Conservation (phyloP, 441 rosid species). For the Syzygium malaccense region DNA sequence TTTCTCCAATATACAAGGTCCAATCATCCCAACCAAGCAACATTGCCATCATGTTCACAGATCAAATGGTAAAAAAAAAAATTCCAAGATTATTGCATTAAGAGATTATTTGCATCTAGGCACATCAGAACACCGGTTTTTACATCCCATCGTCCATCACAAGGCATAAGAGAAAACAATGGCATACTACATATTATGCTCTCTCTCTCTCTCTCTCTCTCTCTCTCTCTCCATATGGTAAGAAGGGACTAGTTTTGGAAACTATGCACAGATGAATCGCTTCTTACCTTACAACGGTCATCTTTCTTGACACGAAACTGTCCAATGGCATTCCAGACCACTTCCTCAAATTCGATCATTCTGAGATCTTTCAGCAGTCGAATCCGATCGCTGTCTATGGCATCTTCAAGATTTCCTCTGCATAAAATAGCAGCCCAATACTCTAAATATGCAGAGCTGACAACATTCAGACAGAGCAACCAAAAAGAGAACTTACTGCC, state of each 20-base stretch:
- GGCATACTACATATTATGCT: background rate
- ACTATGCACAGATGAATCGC: background rate
- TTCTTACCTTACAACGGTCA: conserved; percentile 38
- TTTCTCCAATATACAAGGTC: background rate
- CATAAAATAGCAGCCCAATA: background rate
- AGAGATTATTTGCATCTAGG: background rate
- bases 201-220: too few relatives aligned
- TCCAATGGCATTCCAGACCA: conserved; percentile 39
- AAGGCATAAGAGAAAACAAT: background rate
- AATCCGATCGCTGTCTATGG: conserved; percentile 31
- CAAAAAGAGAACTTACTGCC: conserved; percentile 30
- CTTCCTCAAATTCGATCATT: conserved; percentile 45
- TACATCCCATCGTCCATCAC: background rate
- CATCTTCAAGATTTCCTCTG: conserved; percentile 32
- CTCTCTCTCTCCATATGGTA: too few relatives aligned
- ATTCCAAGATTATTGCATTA: background rate
- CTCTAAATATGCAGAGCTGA: background rate
- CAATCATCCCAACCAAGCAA: background rate
- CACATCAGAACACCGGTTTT: background rate
- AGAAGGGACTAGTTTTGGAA: too few relatives aligned
- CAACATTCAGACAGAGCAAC: background rate
- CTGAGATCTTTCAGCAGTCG: conserved; percentile 24
- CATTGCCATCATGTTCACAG: background rate
- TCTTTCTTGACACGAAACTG: background rate
- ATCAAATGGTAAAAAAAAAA: background rate